Conservation (phyloP, 441 rosid species). For the Bocquillonia castaneifolia region DNA sequence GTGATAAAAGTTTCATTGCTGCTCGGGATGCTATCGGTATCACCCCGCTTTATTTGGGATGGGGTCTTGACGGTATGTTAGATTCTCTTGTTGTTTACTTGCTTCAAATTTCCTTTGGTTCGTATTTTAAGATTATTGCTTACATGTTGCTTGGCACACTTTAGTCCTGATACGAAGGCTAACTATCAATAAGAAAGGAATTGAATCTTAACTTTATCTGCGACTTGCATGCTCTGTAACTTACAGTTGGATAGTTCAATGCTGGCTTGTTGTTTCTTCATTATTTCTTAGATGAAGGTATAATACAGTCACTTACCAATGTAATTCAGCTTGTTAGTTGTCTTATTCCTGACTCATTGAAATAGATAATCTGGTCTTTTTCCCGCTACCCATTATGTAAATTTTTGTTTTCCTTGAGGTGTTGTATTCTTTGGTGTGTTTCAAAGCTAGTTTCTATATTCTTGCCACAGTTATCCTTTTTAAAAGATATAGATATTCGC, state of each 20-base stretch:
- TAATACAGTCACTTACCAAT: background rate
- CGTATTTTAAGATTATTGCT: background rate
- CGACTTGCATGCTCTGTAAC: background rate
- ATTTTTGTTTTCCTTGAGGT: background rate
- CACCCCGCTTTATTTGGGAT: conserved; percentile 89
- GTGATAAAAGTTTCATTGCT: conserved; percentile 84
- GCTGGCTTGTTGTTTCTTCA: too few species aligned
- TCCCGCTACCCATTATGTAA: background rate
- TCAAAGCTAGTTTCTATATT: background rate
- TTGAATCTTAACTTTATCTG: background rate
- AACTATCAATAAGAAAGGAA: background rate
- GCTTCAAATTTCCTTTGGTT: background rate
- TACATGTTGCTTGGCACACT: too few species aligned
- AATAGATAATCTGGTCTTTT: background rate
- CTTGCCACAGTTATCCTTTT: background rate
- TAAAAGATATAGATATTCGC: background rate
- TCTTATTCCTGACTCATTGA: background rate
- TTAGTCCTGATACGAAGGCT: background rate
- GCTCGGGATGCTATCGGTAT: conserved; percentile 95
- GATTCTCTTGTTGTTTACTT: conserved; percentile 1
- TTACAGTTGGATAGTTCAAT: background rate
- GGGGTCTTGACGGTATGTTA: conserved; percentile 93
- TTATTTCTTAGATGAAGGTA: background rate
- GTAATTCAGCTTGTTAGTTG: background rate
- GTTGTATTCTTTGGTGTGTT: background rate